phyloP scores from a whole-genome alignment of 495 filamentous ascomycete species.

The Penicillium antarcticum region DNA sequence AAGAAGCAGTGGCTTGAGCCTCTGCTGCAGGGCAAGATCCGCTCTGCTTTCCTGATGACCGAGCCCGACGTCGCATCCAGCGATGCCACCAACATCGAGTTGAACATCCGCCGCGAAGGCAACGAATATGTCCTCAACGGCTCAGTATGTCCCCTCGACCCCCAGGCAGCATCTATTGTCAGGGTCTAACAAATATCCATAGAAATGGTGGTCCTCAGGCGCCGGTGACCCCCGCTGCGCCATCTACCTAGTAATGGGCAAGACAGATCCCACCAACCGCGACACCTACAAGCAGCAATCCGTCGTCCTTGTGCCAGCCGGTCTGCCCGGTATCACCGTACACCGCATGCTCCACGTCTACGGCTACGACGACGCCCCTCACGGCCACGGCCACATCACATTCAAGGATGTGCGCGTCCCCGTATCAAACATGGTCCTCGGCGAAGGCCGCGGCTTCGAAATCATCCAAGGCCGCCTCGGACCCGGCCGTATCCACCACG shows the following conservation, averaged over 20 bases:
- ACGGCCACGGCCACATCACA: slow-evolving; percentile 85
- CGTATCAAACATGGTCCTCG: slow-evolving; percentile 72
- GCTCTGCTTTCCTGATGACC: slow-evolving; percentile 92
- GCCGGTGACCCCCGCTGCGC: slow-evolving; percentile 88
- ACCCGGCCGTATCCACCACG: slow-evolving; percentile 90
- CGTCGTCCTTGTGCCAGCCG: slow-evolving; percentile 78
- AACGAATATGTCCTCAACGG: slow-evolving; percentile 85
- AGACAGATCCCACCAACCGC: slow-evolving; percentile 66
- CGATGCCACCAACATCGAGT: slow-evolving; percentile 83
- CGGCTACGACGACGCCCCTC: slow-evolving; percentile 91
- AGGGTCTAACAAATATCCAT: neutral
- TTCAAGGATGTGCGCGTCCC: slow-evolving; percentile 86
- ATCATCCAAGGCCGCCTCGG: slow-evolving; percentile 93
- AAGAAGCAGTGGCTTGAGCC: slow-evolving; percentile 84
- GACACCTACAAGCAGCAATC: slow-evolving; percentile 85
- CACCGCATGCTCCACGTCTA: slow-evolving; percentile 86
- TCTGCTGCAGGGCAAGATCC: slow-evolving; percentile 78
- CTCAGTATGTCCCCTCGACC: slow-evolving; percentile 50
- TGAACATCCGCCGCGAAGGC: slow-evolving; percentile 76
- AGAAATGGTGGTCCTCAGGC: slow-evolving; percentile 97
- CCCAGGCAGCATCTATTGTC: neutral
- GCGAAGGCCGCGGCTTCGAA: slow-evolving; percentile 90
- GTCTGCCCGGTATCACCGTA: slow-evolving; percentile 72
- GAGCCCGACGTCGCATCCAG: slow-evolving; percentile 82
- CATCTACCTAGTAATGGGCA: slow-evolving; percentile 91